A percentile compares a stretch with the other conserved stretches of the same genome.
These are phyloP conservation scores for Pythium graminicola DNA, from an alignment of 352 stramenopile species.

Conservation along the genomic window DNA sequence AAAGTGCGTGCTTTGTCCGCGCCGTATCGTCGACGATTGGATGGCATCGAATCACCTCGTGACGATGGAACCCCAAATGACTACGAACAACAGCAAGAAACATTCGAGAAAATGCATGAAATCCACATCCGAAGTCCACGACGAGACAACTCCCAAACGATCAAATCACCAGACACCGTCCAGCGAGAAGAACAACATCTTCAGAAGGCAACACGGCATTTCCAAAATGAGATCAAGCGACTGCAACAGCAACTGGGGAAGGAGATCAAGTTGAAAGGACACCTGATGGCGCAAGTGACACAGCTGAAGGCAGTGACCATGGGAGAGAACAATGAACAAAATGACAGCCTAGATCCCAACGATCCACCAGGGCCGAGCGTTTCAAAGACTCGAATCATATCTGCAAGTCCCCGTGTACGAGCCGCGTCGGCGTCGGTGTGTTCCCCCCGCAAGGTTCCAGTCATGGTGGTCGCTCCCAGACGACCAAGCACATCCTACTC, in stretches of 20 bases:
- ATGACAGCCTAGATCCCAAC: background rate
- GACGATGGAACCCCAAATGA: background rate
- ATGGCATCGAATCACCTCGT: background rate
- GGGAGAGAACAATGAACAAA: background rate
- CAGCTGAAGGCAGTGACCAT: slow-evolving; percentile 26
- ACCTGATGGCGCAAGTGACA: slow-evolving; percentile 41
- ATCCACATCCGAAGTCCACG: slow-evolving; percentile 19
- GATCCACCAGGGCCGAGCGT: too few relatives aligned
- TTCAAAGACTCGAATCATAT: too few relatives aligned
- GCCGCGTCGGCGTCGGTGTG: slow-evolving; percentile 31
- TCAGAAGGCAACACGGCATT: slow-evolving; percentile 42
- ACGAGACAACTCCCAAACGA: background rate
- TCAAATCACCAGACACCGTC: slow-evolving; percentile 5
- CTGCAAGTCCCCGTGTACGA: slow-evolving; percentile 24
- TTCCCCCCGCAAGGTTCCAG: slow-evolving; percentile 12
- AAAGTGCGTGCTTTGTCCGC: slow-evolving; percentile 47
- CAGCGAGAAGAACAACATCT: slow-evolving; percentile 19
- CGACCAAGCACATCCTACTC: slow-evolving; percentile 45
- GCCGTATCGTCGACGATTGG: slow-evolving; percentile 21
- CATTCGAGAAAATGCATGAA: slow-evolving; percentile 29
- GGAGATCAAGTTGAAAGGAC: slow-evolving; percentile 40
- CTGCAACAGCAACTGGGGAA: slow-evolving; percentile 51
- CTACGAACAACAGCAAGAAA: slow-evolving; percentile 35
- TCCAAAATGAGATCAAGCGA: slow-evolving; percentile 61
- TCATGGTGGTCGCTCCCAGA: slow-evolving; percentile 1